Percentiles rank a stretch among this genome's conserved stretches.
These are phyloP conservation scores for Agrostemma githago DNA, from an alignment of 148 eudicot genomes.

Conservation along the genomic window DNA sequence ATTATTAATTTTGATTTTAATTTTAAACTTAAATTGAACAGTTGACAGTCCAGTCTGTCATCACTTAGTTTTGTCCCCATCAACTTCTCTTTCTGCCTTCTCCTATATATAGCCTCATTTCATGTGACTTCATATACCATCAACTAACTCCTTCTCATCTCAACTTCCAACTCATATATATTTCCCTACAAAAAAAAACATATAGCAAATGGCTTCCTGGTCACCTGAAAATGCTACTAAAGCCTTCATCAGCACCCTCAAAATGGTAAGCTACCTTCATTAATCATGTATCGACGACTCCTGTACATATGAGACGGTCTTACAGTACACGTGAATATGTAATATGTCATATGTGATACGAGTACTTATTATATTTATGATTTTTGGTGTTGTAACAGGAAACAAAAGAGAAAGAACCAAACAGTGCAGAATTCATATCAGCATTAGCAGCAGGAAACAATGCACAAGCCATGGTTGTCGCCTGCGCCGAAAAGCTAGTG, in stretches of 20 bases:
- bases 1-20: too few species aligned
- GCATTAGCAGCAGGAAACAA: conserved; percentile 39
- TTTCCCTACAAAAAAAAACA: too few species aligned
- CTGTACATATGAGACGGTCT: conserved; percentile 3
- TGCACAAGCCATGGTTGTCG: conserved; percentile 32
- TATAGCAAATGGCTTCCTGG: conserved; percentile 40
- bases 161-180: not conserved
- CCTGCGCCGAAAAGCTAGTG: conserved; percentile 20
- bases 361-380: not conserved
- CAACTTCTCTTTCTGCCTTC: not conserved
- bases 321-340: not conserved
- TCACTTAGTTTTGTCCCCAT: conserved; percentile 23
- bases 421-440: conserved; percentile 32
- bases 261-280: conserved; percentile 39
- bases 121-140: not conserved
- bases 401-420: conserved; percentile 25
- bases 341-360: not conserved
- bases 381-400: conserved; percentile 19
- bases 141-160: conserved; percentile 10
- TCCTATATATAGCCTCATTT: conserved; percentile 16
- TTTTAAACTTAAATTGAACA: not conserved
- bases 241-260: conserved; percentile 50
- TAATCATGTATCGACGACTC: not conserved
- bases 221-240: conserved; percentile 77
- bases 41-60: conserved; percentile 28